Base-by-base conservation (phyloP, 345 rosid species). In the Cardamine resedifolia region DNA sequence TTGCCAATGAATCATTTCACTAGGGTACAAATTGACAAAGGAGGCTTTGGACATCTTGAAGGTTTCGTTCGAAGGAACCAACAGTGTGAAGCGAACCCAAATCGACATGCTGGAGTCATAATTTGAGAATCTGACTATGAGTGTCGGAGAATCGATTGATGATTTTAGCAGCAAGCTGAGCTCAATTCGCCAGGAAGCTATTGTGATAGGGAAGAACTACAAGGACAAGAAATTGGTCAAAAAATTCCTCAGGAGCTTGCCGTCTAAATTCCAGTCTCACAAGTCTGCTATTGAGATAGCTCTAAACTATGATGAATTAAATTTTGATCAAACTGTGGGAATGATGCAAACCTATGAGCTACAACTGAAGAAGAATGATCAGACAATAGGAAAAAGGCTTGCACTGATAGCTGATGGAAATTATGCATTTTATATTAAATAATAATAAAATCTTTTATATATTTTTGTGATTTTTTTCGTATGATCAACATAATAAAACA, bases 31-130 rank as follows among this genome's bases (percentile, higher is more conserved):
- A 15, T 41, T 15, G 0, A 19, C 18, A 5, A 41, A 41, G 0
- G 8, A 41, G 7, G 47, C 47, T 4, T n/a, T 3, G 3, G 9
- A 43, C 0, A 43, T 43, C 6, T 0, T n/a, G 7, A 7, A 43
- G 0, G 19, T n/a, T 5, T 1, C 9, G 0, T 43, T n/a, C 0
- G 20, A 43, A 0, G 10, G 48, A 2, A 43, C 9, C 0, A n/a
- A 5, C 10, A 43, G 0, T 1, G 48, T 43, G 4, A 43, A 43
- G 2, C 3, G 1, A 0, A 43, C 10, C 0, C 0, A 4, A 0
- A n/a, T 43, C 0, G 12, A 27, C 2, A 53, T 53, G 20, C 2
- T 43, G 1, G 48, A 7, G 0, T 43, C 20, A 0, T 3, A 43
- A 0, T 43, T 43, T n/a, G 20, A n/a, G 2, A 43, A 16, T 10